These are phyloP conservation scores for Cladosporium cucumerinum DNA, from an alignment of 2,329 filamentous ascomycete genomes.

Conservation along the genomic window DNA sequence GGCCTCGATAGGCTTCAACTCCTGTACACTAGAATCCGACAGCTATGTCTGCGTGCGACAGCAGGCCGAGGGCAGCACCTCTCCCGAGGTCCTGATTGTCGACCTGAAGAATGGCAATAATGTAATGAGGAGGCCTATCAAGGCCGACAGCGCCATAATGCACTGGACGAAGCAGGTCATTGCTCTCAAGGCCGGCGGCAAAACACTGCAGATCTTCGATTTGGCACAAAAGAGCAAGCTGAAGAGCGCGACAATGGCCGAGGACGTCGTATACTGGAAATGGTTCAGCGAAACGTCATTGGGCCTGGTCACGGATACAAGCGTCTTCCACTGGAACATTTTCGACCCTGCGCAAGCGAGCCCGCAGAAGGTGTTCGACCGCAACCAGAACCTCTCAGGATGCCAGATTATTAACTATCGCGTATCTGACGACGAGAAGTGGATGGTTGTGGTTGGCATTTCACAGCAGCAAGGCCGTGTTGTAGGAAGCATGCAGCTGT, in stretches of 20 bases:
- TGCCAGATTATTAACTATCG: conserved; percentile 99
- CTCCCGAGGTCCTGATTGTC: conserved; percentile 93
- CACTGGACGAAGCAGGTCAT: conserved; percentile 97
- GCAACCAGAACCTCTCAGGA: conserved; percentile 81
- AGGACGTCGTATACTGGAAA: conserved; percentile 99
- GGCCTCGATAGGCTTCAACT: conserved; percentile 78
- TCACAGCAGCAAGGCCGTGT: conserved; percentile 90
- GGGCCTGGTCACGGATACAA: conserved; percentile 84
- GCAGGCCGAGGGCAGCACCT: conserved; percentile 78
- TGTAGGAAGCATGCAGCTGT: conserved; percentile 94
- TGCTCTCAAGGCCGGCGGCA: conserved; percentile 87
- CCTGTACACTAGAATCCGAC: conserved; percentile 96
- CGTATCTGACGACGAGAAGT: conserved; percentile 91
- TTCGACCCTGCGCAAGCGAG: conserved; percentile 76
- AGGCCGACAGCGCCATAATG: conserved; percentile 99
- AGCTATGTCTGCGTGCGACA: conserved; percentile 94
- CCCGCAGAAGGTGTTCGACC: conserved; percentile 89
- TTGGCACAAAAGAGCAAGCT: conserved; percentile 89
- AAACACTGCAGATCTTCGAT: conserved; percentile 97
- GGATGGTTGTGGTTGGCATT: conserved; percentile 97
- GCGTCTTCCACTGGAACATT: conserved; percentile 97
- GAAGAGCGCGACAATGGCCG: conserved; percentile 93
- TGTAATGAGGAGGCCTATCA: conserved; percentile 90
- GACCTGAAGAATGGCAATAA: conserved; percentile 98
- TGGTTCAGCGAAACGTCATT: conserved; percentile 91